Conservation (phyloP, 2,329 filamentous ascomycete species). For the Epicoccum sorghinum region DNA sequence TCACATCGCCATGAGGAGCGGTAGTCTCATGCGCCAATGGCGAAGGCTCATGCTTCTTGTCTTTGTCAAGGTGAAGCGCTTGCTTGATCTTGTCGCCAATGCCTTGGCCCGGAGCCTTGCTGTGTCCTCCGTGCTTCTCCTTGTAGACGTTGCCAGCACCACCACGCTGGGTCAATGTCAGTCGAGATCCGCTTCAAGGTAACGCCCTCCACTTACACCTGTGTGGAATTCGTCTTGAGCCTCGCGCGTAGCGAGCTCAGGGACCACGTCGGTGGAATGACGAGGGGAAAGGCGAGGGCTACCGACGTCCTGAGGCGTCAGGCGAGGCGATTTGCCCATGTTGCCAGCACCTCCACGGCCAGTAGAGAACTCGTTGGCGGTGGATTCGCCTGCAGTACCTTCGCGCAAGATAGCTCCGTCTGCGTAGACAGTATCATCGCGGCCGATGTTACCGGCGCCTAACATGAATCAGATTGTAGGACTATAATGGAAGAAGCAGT, state of each 20-base stretch:
- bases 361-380: conserved; percentile 49
- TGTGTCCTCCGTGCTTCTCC: conserved; percentile 57
- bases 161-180: conserved; percentile 45
- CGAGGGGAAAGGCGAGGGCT: conserved; percentile 19
- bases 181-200: not conserved
- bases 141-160: conserved; percentile 56
- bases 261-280: conserved; percentile 51
- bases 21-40: conserved; percentile 33
- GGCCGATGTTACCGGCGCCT: conserved; percentile 66
- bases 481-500: not conserved
- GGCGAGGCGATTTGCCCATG: conserved; percentile 45
- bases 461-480: conserved; percentile 15
- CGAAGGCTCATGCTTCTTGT: conserved; percentile 42
- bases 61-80: conserved; percentile 44
- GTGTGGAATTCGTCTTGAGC: conserved; percentile 55
- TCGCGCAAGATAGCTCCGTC: conserved; percentile 56
- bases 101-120: conserved; percentile 43
- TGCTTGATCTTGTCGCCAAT: conserved; percentile 55
- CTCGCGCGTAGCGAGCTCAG: conserved; percentile 50
- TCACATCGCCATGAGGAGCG: conserved; percentile 6
- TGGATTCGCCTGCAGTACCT: conserved; percentile 48
- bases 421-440: conserved; percentile 55
- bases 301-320: conserved; percentile 33
- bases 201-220: conserved; percentile 42
- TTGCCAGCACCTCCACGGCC: conserved; percentile 53